A percentile compares a stretch with the other conserved stretches of the same genome.
These are phyloP conservation scores for Paraleonurus japonicus DNA, from an alignment of 257 asterid genomes.

Conservation along the genomic window DNA sequence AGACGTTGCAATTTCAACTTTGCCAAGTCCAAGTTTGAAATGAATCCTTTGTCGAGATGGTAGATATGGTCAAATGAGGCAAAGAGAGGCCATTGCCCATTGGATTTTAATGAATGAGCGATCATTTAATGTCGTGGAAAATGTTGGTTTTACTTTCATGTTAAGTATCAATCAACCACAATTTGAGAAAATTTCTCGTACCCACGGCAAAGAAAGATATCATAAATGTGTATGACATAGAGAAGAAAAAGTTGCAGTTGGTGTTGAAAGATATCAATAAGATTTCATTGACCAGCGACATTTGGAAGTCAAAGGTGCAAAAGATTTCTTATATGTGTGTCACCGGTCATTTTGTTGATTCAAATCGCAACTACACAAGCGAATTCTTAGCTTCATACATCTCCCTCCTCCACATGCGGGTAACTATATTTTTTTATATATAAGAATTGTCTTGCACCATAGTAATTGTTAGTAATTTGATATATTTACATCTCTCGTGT, in stretches of 20 bases:
- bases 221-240: neutral
- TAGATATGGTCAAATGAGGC: constrained; percentile 2
- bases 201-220: neutral
- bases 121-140: no score
- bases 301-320: neutral
- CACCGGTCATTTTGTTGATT: neutral
- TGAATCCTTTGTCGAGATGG: neutral
- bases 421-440: neutral
- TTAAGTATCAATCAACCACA: no score
- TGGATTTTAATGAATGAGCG: no score
- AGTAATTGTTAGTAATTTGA: neutral
- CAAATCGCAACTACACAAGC: neutral
- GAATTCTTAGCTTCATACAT: neutral
- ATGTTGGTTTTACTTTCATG: no score
- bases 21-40: neutral
- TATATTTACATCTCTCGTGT: neutral
- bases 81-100: neutral
- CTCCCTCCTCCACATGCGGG: neutral
- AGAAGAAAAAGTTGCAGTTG: neutral
- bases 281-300: no score
- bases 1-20: neutral
- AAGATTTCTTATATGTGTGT: no score
- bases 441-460: neutral
- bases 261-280: no score
- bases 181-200: no score